Evolutionary conservation across 1,284 basidiomycete species (phyloP).

Genomic region (Ganoderma multipileum): DNA sequence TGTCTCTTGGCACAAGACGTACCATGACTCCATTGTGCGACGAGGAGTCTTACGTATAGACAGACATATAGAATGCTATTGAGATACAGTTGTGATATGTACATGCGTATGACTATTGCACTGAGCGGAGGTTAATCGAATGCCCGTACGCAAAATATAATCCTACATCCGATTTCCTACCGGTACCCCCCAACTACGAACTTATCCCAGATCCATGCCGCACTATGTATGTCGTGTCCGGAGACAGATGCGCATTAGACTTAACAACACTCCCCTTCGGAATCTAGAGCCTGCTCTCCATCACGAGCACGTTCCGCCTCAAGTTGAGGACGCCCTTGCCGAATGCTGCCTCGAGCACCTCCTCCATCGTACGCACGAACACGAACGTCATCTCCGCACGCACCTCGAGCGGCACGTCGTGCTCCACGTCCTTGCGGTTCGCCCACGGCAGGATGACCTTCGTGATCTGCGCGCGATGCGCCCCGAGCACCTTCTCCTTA

Average conservation of each 20-base stretch:
- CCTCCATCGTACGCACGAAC: slow-evolving; percentile 80
- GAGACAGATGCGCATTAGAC: not conserved
- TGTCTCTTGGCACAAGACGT: no score
- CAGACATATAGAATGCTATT: not conserved
- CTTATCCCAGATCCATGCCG: not conserved
- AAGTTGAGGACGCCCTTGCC: slow-evolving; percentile 68
- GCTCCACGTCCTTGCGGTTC: slow-evolving; percentile 86
- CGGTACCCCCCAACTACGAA: not conserved
- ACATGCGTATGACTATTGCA: not conserved
- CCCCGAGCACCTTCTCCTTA: slow-evolving; percentile 84
- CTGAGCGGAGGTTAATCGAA: not conserved
- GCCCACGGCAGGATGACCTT: slow-evolving; percentile 84
- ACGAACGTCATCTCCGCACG: slow-evolving; percentile 78
- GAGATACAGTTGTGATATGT: not conserved
- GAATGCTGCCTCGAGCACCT: slow-evolving; percentile 84
- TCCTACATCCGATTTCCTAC: not conserved
- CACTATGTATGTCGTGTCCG: not conserved
- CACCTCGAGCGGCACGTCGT: slow-evolving; percentile 79
- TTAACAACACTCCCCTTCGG: no score
- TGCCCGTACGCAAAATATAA: not conserved
- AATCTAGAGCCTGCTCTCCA: slow-evolving; percentile 61
- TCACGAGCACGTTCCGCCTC: slow-evolving; percentile 53
- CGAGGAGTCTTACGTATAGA: not conserved
- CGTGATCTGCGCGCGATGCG: slow-evolving; percentile 82
- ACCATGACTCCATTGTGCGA: no score